Percentiles rank a stretch among this genome's conserved stretches.
Evolutionary conservation across 352 stramenopile species (phyloP).

Genomic region (Peronospora destructor): DNA sequence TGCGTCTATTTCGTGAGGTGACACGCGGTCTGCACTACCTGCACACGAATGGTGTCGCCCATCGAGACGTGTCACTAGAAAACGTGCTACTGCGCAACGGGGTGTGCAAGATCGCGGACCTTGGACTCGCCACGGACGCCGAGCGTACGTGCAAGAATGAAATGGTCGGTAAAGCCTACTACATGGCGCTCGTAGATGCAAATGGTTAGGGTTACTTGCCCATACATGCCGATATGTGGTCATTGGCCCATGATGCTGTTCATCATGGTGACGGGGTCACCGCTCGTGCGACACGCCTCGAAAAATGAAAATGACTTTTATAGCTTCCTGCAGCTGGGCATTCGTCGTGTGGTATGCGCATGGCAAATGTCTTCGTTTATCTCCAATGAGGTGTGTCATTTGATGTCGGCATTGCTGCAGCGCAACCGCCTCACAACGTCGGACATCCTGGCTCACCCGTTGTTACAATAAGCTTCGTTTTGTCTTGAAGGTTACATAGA

Average conservation of each 20-base stretch:
- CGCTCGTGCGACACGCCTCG: slow-evolving; percentile 28
- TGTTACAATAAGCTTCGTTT: slow-evolving; percentile 1
- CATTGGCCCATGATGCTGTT: slow-evolving; percentile 58
- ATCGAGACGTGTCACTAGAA: no score
- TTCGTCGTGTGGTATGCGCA: slow-evolving; percentile 38
- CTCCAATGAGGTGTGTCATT: slow-evolving; percentile 14
- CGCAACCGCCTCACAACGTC: slow-evolving; percentile 24
- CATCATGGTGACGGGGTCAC: slow-evolving; percentile 53
- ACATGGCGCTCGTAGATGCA: no score
- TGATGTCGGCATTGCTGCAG: slow-evolving; percentile 36
- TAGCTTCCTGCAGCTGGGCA: slow-evolving; percentile 27
- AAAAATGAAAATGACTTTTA: slow-evolving; percentile 28
- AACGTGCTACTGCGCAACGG: no score
- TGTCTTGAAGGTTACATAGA: neutral
- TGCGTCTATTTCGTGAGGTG: no score
- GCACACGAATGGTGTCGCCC: no score
- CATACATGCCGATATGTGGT: slow-evolving; percentile 51
- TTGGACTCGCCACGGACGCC: no score
- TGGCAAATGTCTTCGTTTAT: slow-evolving; percentile 38
- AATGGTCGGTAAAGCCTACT: no score
- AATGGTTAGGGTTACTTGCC: slow-evolving; percentile 34
- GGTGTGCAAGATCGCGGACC: no score
- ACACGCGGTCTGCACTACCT: no score
- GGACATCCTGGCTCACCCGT: slow-evolving; percentile 23
- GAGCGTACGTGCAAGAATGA: no score